Base-by-base conservation (phyloP, 1,284 basidiomycete species). In the Hemileia vastatrix region DNA sequence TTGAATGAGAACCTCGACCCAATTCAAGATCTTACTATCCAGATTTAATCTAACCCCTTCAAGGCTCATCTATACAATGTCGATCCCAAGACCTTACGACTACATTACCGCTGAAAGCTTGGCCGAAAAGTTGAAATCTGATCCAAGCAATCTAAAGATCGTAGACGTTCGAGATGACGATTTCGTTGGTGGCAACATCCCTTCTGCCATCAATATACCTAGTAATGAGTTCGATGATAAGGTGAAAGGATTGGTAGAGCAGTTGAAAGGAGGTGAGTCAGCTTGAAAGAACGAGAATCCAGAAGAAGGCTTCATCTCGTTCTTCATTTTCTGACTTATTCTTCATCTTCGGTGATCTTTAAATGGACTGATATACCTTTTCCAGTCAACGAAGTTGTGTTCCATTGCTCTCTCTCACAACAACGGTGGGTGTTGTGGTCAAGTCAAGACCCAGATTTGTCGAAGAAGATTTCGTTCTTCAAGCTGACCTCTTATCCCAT, bases 181-280 rank as follows among this genome's bases (percentile, higher is more conserved):
- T 50, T 75, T 72, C 27, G 72, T 68, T 40, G 73, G 73, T 23
- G 73, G 73, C 8, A 68, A 74, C 65, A 74, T 75, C 49, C 62
- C 67, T 4, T 66, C 67, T 3, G 69, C 69, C 1, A 53, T 53
- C 15, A 71, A 74, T 53, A 56, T 69, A 33, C 73, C 72, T 0
- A 69, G 68, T 2, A 59, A 67, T 0, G 65, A 49, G 0, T 67
- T 72, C 45, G 65, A 67, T 47, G 52, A 71, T 3, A 36, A 23
- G 1, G 66, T 75, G 1, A 31, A 69, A 47, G 64, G 68, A 15
- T 61, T 75, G 9, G 65, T 71, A 1, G 53, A 64, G 32, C 67
- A 66, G 2, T 59, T 73, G 18, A 62, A 65, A 55, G 63, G 70
- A 43, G 68, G 67, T 68, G 64, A n/a, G n/a, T n/a, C n/a, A n/a